Base-by-base conservation (phyloP, 2,329 filamentous ascomycete genomes). In the Pestalotiopsis sp. region DNA sequence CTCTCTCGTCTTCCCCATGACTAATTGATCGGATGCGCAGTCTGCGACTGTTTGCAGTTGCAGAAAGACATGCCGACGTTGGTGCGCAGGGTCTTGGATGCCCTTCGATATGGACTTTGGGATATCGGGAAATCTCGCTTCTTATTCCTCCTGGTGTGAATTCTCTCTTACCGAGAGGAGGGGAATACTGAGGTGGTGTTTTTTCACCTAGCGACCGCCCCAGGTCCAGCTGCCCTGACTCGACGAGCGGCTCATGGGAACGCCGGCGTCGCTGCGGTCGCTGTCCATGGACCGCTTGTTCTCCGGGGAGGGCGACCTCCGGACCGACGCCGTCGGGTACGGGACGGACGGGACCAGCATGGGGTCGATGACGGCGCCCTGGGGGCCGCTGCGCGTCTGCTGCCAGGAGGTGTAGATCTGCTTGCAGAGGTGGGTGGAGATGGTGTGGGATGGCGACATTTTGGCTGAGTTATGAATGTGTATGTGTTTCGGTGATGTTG, bases 371-470 rank as follows among this genome's bases (percentile, higher is more conserved):
- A 77, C 70, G 14, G 82, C 79, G 36, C 80, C 76, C 71, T 84
- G 82, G 72, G 31, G 31, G 31, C 31, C 31, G 31, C 31, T 36
- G 31, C 82, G 83, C 60, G 83, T 79, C 75, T 87, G 84, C 71
- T 83, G 83, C 85, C 87, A 89, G n/a, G 87, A 89, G 65, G 85
- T 81, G 81, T 84, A 86, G 79, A 89, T 86, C 74, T 89, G 83
- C 78, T 87, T 88, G 85, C 86, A 87, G 78, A 89, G 80, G 74
- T 89, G 87, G 73, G 87, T 86, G 17, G 87, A 88, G 83, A 89
- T 88, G 72, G 87, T 89, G 80, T 89, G 87, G 49, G 87, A 88
- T 65, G 86, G 86, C 67, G 86, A 83, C 87, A 89, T 89, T 56
- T 72, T 80, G 25, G 39, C 39, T 64, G n/a, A 23, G 4, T n/a